phyloP scores from a whole-genome alignment of 2,329 filamentous ascomycete genomes.

The Cylindrodendrum hubeiense region DNA sequence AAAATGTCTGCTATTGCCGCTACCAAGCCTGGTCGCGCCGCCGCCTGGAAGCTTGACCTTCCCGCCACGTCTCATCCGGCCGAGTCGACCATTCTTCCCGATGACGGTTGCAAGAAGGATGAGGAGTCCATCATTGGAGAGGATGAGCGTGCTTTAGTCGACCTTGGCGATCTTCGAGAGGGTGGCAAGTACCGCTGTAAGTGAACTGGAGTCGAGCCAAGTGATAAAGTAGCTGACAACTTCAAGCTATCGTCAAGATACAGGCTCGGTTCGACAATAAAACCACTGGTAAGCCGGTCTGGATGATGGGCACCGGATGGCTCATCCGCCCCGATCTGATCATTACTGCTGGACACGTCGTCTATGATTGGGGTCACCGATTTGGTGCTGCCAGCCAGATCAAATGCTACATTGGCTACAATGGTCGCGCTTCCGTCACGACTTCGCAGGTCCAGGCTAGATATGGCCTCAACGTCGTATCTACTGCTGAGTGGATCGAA shows the following conservation, averaged over 20 bases:
- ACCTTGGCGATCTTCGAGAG: no score
- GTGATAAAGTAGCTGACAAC: no score
- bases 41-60: no score
- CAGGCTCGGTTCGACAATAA: slow-evolving; percentile 25
- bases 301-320: slow-evolving; percentile 30
- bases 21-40: no score
- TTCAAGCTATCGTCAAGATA: slow-evolving; percentile 37
- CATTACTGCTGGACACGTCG: slow-evolving; percentile 31
- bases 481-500: slow-evolving; percentile 23
- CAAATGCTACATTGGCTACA: slow-evolving; percentile 50
- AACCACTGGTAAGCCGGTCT: slow-evolving; percentile 19
- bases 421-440: slow-evolving; percentile 31
- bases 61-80: no score
- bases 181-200: no score
- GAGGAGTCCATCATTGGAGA: no score
- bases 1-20: no score
- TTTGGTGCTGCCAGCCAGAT: slow-evolving; percentile 40
- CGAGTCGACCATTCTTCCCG: no score
- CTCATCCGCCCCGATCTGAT: slow-evolving; percentile 29
- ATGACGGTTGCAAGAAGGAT: no score
- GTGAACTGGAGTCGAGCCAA: no score
- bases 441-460: background rate
- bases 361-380: slow-evolving; percentile 39
- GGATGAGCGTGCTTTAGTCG: no score
- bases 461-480: slow-evolving; percentile 12